Base-by-base conservation (phyloP, 75 land plant species). In the Pinus tabuliformis region DNA sequence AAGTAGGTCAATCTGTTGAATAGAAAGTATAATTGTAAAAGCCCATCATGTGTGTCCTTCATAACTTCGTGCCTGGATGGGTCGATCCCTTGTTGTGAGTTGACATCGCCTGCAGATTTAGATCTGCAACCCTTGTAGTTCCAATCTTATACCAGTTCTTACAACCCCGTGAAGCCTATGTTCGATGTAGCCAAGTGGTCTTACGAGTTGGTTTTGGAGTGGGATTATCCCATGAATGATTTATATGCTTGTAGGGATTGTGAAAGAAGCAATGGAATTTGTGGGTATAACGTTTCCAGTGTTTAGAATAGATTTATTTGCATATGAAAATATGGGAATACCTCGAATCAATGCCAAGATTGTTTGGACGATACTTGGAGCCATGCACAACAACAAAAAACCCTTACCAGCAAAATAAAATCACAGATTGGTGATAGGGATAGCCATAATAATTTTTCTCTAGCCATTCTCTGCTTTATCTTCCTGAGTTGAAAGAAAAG, bases 131-230 rank as follows among this genome's bases (percentile, higher is more conserved):
- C 77, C 36, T 39, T 75, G 64, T 66, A 59, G 49, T 75, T 66
- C 66, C 33, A 36, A 20, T 75, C 77, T n/a, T 75, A 75, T 42
- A 75, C 77, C 13, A 75, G 66, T 63, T 24, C 37, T 3, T 75
- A 75, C 77, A 59, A 52, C 42, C 64, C 64, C 15, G 42, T 24
- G 14, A 33, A 60, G 52, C 64, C 77, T 11, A 4, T 62, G 36
- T 75, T 59, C 54, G 49, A 75, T 42, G 64, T 66, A 30, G 6
- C 12, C 33, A 39, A 45, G 16, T 75, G 77, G 77, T 59, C 62
- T 14, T 75, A 75, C 52, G 77, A 66, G 65, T n/a, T 75, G 11
- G 65, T 30, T 61, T n/a, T 75, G 30, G 64, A 75, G 3, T 75
- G 77, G 77, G 49, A n/a, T 63, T 63, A 36, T 63, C 65, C 77